Evolutionary conservation across 768 basidiomycete species (phyloP), one percentile per base, ranked within the genome.

Genomic region (Termitomyces sp.): DNA sequence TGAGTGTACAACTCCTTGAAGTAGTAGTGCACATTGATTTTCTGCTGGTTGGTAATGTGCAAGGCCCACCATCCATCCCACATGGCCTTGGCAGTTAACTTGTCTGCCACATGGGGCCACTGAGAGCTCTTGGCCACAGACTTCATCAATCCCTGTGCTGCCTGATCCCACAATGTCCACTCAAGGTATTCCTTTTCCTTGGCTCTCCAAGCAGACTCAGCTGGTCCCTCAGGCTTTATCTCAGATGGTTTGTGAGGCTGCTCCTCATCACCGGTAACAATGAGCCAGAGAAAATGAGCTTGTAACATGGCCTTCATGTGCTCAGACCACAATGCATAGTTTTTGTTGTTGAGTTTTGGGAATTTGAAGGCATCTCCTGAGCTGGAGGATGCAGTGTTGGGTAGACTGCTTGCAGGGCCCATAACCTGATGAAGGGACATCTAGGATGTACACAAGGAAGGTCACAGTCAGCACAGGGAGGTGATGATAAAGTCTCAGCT

Each of bases 321-420:
- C 3, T 54, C 42, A 25, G 42, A n/a, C 52, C 52, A 54, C 23
- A 44, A 7, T 7, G 30, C 34, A 27, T 54, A 54, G 43, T 43
- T 43, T 2, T 54, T 35, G 19, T 32, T 21, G 27, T 17, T 32
- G 21, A 54, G 43, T 19, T 54, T 46, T 0, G 23, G 17, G 17
- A 54, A 54, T 46, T 54, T 54, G 43, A 54, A 45, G 25, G 43
- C 53, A 45, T 45, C 42, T 45, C 23, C 43, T 6, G 21, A n/a
- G 3, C 21, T 21, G 17, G 19, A 42, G 1, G 2, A 42, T 42
- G 40, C 40, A 21, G 19, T 9, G 3, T 41, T 27, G 10, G 46
- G 53, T 54, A 46, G 53, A 45, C 52, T 3, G 30, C 30, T 53
- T 1, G 17, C 7, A 23, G 53, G 43, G 53, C 53, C 53, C 43